Evolutionary conservation across 495 filamentous ascomycete species (phyloP).

Genomic region (Stereocaulon alpinum): DNA sequence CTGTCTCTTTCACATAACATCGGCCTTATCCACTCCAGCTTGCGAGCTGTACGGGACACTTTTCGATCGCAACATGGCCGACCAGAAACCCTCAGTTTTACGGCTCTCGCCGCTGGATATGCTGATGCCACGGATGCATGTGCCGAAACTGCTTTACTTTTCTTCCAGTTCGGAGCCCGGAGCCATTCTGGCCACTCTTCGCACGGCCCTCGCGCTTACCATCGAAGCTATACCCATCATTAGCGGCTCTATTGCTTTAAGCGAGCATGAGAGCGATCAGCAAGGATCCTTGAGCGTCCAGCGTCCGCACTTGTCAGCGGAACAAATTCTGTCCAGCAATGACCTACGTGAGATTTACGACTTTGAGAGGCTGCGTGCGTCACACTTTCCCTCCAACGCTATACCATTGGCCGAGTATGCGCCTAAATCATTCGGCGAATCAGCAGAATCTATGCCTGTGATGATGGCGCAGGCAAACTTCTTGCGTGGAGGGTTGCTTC

Average conservation of each 20-base stretch:
- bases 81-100: background rate
- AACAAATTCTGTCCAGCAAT: conserved; percentile 8
- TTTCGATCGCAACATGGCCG: background rate
- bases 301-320: background rate
- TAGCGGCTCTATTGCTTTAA: conserved; percentile 1
- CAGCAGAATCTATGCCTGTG: conserved; percentile 30
- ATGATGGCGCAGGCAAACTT: conserved; percentile 45
- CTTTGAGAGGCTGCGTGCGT: conserved; percentile 8
- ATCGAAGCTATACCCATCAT: conserved; percentile 4
- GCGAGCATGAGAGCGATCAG: background rate
- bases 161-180: conserved; percentile 4
- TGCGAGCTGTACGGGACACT: background rate
- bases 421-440: conserved; percentile 3
- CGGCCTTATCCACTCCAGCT: background rate
- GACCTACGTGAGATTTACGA: conserved; percentile 8
- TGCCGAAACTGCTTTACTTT: conserved; percentile 11
- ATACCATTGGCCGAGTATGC: background rate
- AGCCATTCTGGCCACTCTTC: conserved; percentile 1
- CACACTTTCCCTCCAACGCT: conserved; percentile 8
- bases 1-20: background rate
- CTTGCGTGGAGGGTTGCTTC: conserved; percentile 39
- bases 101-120: conserved; percentile 12
- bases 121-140: conserved; percentile 9
- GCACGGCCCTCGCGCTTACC: conserved; percentile 3
- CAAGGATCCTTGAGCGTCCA: conserved; percentile 11